Base-by-base conservation (phyloP, 352 stramenopile genomes). In the Pythium aristosporum region DNA sequence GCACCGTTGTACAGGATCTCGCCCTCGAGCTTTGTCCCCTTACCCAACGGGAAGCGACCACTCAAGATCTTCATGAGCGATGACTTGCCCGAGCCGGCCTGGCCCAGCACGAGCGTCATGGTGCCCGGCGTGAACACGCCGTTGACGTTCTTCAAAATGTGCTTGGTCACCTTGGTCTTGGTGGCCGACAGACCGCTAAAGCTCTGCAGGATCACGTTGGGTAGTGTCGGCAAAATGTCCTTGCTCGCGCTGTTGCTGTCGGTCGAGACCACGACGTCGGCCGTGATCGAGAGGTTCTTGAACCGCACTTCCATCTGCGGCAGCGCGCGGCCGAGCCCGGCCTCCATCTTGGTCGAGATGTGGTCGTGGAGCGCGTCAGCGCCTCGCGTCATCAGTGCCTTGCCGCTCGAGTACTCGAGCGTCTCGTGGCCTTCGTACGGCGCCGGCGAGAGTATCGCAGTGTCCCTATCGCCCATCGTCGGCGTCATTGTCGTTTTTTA, bases 241-340 rank as follows among this genome's bases (percentile, higher is more conserved):
- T 30, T 30, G 25, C 25, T 30, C 1, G 25, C 5, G 25, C 25
- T 30, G 25, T 30, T 30, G 3, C 25, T 30, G 25, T 30, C 25
- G 25, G 25, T 30, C 25, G 25, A 30, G 25, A 30, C 25, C 25
- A 30, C 1, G 25, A 30, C 5, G 25, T 30, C 25, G 25, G 25
- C 25, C 25, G 25, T 30, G 25, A 30, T 30, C 25, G 25, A 30
- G 25, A 30, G 25, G 25, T 30, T 52, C 39, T 67, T 69, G 63
- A 87, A 85, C 25, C 76, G 80, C 28, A 89, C 69, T 47, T 89
- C 80, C 65, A 86, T 76, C 43, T 85, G 76, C 1, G 77, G 80
- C 43, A 85, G 73, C 16, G 66, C 65, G 16, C 69, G 61, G 21
- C 77, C 77, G 16, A 82, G 61, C 3, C 69, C 67, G 1, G 51